phyloP scores from a whole-genome alignment of 1,139 yeast genomes.

The Protomyces macrosporus region DNA sequence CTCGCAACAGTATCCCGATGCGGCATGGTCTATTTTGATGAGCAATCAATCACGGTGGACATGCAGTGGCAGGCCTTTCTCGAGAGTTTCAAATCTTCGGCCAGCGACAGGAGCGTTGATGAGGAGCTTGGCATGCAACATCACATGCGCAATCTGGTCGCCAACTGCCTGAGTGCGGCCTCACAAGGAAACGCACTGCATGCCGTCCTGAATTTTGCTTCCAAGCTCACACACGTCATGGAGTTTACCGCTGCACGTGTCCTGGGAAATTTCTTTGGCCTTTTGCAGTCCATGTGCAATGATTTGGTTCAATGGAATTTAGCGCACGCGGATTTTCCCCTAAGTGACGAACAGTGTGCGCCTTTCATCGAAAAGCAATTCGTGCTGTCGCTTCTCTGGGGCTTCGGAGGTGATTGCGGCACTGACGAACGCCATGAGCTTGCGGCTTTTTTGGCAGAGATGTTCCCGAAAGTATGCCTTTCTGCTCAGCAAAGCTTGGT shows the following conservation, averaged over 20 bases:
- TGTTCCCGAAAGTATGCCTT: conserved; percentile 28
- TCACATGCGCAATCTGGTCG: not conserved
- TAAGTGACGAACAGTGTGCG: conserved; percentile 34
- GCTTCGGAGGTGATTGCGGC: conserved; percentile 60
- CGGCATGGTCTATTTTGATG: conserved; percentile 76
- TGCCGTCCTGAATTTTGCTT: conserved; percentile 34
- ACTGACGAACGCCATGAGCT: conserved; percentile 40
- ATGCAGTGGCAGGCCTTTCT: conserved; percentile 36
- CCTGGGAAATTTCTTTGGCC: conserved; percentile 42
- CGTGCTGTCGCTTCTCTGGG: conserved; percentile 55
- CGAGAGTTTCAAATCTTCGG: conserved; percentile 30
- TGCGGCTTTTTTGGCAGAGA: conserved; percentile 43
- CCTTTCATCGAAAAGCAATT: conserved; percentile 43
- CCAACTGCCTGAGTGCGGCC: too few species aligned
- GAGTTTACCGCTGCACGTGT: conserved; percentile 44
- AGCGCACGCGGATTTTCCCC: conserved; percentile 35
- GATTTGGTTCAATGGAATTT: conserved; percentile 32
- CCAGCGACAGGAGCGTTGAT: conserved; percentile 37
- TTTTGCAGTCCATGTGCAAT: conserved; percentile 35
- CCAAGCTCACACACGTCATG: conserved; percentile 51
- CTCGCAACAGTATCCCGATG: conserved; percentile 92
- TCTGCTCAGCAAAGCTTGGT: conserved; percentile 33
- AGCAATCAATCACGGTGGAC: conserved; percentile 36
- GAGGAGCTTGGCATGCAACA: conserved; percentile 28
- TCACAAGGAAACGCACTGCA: not conserved